Evolutionary conservation across 75 land plant genomes (phyloP), one percentile per base, ranked within the genome.

Genomic region (Sequoia sempervirens): DNA sequence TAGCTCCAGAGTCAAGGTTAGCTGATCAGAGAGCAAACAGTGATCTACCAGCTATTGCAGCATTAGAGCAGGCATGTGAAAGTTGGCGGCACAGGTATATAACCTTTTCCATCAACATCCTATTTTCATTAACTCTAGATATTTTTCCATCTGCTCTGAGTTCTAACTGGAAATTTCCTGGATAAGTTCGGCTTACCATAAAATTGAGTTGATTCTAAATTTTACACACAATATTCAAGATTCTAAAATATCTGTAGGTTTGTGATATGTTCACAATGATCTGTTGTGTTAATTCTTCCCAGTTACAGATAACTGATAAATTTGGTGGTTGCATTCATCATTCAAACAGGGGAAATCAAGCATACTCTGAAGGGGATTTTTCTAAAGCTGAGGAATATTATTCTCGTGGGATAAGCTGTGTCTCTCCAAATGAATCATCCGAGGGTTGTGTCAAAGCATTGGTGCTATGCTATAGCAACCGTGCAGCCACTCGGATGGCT

Each of bases 381-480:
- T 85, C 81, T 3, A 90, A 86, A 85, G 90, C 91, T 79, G 91
- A 90, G 76, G 91, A 90, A 73, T 90, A 83, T 82, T 90, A 90
- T 80, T 84, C 91, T 38, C 85, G 72, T 38, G 90, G 91, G 34
- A 85, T 85, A 47, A 86, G 85, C 32, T 88, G 91, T 84, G 90
- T 90, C 30, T 85, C 87, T n/a, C 87, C 84, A 15, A 84, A 82
- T 79, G 91, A 88, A 75, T 88, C 87, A 53, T 90, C 91, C n/a
- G 83, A 90, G 78, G 84, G 84, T 83, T 81, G 81, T 47, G 83
- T 88, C 15, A 86, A 85, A 58, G 90, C 90, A 36, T 90, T 87
- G 28, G 86, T 90, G 90, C 87, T 90, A 41, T 90, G 91, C 56
- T 88, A 90, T 81, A 88, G 91, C 68, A 90, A 90, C 80, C 90